phyloP scores from a whole-genome alignment of 2,329 filamentous ascomycete genomes.

The Lecanicillium sp. region DNA sequence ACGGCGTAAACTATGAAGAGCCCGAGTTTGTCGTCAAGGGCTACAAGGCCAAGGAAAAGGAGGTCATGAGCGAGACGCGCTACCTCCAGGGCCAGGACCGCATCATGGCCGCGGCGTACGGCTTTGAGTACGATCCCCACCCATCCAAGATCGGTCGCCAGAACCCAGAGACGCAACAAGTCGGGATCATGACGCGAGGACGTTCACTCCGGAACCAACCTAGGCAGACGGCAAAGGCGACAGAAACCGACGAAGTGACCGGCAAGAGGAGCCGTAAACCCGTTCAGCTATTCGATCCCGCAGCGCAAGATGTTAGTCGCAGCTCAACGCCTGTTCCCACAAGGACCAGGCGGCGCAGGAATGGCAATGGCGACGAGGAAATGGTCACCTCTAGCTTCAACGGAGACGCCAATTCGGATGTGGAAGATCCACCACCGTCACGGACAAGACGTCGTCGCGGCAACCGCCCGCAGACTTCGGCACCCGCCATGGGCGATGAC shows the following conservation, averaged over 20 bases:
- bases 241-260: conserved; percentile 44
- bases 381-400: conserved; percentile 28
- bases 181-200: conserved; percentile 44
- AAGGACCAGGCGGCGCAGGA: conserved; percentile 28
- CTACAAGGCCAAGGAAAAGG: conserved; percentile 40
- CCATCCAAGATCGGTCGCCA: conserved; percentile 53
- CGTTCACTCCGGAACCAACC: conserved; percentile 52
- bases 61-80: conserved; percentile 37
- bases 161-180: conserved; percentile 48
- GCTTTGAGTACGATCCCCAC: conserved; percentile 55
- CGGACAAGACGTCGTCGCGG: conserved; percentile 12
- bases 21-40: conserved; percentile 52
- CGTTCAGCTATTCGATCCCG: conserved; percentile 44
- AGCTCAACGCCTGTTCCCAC: conserved; percentile 42
- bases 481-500: conserved; percentile 21
- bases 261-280: conserved; percentile 51
- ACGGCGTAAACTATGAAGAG: conserved; percentile 39
- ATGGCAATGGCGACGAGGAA: conserved; percentile 25
- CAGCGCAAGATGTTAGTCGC: conserved; percentile 45
- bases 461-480: conserved; percentile 15
- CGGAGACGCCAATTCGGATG: conserved; percentile 27
- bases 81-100: conserved; percentile 49
- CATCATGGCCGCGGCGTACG: conserved; percentile 53
- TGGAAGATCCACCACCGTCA: conserved; percentile 20
- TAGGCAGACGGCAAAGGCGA: conserved; percentile 53